Percentiles rank a stretch among this genome's conserved stretches.
Evolutionary conservation across 2,329 filamentous ascomycete species (phyloP).

Genomic region (Pestalotiopsis sp.): DNA sequence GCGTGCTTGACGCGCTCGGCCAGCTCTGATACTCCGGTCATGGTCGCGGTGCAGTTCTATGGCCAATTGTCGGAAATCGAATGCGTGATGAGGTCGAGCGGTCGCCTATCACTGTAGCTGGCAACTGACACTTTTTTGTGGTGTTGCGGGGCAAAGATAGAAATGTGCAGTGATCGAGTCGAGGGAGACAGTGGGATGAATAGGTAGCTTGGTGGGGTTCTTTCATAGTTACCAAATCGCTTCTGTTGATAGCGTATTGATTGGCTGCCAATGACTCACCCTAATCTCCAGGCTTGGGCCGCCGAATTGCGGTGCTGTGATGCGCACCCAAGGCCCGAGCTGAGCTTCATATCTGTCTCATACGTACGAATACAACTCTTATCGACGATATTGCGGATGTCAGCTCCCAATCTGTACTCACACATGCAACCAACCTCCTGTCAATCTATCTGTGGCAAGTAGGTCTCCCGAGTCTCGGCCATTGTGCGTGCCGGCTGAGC

Average conservation of each 20-base stretch:
- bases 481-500: too few relatives aligned
- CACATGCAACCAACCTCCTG: too few relatives aligned
- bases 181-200: not conserved
- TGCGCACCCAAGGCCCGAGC: constrained; percentile 4
- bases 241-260: constrained; percentile 12
- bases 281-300: not conserved
- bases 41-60: constrained; percentile 25
- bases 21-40: constrained; percentile 51
- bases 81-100: not conserved
- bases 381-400: not conserved
- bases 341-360: constrained; percentile 1
- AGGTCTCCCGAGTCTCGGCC: too few relatives aligned
- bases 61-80: not conserved
- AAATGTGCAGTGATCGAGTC: constrained; percentile 7
- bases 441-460: too few relatives aligned
- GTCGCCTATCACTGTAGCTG: not conserved
- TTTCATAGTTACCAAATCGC: constrained; percentile 1
- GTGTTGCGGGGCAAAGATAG: constrained; percentile 3
- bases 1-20: constrained; percentile 49
- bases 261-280: constrained; percentile 15
- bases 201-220: constrained; percentile 10
- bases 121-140: constrained; percentile 5
- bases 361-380: not conserved
- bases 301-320: not conserved
- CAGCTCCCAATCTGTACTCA: not conserved